Evolutionary conservation across 108 stramenopile species (phyloP).

Genomic region (Poteriospumella lacustris): DNA sequence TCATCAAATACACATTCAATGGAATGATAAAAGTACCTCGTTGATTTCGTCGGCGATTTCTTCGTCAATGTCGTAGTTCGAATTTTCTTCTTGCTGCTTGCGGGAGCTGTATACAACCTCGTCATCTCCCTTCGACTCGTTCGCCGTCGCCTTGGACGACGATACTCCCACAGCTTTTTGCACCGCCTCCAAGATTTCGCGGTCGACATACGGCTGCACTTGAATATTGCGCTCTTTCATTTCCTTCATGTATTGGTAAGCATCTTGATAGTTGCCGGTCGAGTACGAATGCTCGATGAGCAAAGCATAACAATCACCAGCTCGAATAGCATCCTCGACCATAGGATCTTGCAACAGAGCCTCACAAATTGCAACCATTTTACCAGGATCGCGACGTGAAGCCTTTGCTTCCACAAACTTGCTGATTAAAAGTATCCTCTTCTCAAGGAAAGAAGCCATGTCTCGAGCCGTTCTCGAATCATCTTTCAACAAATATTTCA

Average conservation of each 20-base stretch:
- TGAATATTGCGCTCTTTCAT: neutral
- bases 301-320: conserved; percentile 61
- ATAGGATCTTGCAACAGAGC: conserved; percentile 37
- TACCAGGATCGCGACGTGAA: conserved; percentile 31
- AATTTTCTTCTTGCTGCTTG: too few relatives aligned
- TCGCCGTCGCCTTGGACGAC: too few relatives aligned
- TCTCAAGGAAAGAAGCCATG: neutral
- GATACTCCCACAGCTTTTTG: conserved; percentile 11
- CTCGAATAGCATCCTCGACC: conserved; percentile 51
- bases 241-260: conserved; percentile 34
- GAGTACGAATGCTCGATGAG: conserved; percentile 53
- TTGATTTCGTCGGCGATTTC: too few relatives aligned
- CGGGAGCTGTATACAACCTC: too few relatives aligned
- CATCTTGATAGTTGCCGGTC: conserved; percentile 30
- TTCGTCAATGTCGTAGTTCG: too few relatives aligned
- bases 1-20: too few relatives aligned
- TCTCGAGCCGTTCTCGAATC: neutral
- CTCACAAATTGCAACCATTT: conserved; percentile 45
- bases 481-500: conserved; percentile 40
- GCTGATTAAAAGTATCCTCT: neutral
- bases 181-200: neutral
- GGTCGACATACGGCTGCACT: neutral
- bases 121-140: too few relatives aligned
- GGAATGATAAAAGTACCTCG: too few relatives aligned
- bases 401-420: conserved; percentile 36